Evolutionary conservation across 345 rosid species (phyloP), one percentile per base, ranked within the genome.

Genomic region (Carallia pectinifolia): DNA sequence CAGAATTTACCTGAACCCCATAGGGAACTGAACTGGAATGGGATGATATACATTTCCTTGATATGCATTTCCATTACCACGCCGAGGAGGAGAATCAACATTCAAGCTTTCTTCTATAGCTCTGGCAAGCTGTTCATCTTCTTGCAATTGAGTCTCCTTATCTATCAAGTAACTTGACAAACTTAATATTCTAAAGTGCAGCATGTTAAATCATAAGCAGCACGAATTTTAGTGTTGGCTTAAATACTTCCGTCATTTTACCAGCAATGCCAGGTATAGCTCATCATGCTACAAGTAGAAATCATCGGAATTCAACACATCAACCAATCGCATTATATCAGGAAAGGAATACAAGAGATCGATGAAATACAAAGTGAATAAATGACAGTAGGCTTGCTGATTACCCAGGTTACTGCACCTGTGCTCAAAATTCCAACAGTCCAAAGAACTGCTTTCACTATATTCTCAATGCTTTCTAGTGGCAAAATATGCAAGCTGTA

Each of bases 101-200:
- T 64, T 83, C 83, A 92, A 79, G 80, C 97, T 95, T 72, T 92
- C 97, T 82, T 92, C 94, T 72, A 89, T 6, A 30, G 97, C 99
- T 83, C 88, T 85, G 34, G 97, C 99, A 79, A 95, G 94, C 66
- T 80, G 93, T 74, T 92, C 99, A 81, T 95, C 97, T 77, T 92
- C 99, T 73, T 86, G 87, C 74, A 86, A 70, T 64, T 81, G 92
- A 67, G 77, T 61, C 53, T 80, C 83, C 50, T 80, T 75, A 71
- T 86, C 97, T 91, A 73, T 63, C 27, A 69, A 77, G 47, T 48
- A 70, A 75, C 50, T 71, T 70, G 27, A 69, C 74, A 74, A 75
- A 76, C 68, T 61, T 72, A 70, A 50, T 33, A 68, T 38, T 39
- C 66, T 19, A 74, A 74, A 69, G 61, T 48, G 62, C 48, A 50